These are phyloP conservation scores for Afroboletus lepidellus DNA, from an alignment of 1,284 basidiomycete species.

Conservation along the genomic window DNA sequence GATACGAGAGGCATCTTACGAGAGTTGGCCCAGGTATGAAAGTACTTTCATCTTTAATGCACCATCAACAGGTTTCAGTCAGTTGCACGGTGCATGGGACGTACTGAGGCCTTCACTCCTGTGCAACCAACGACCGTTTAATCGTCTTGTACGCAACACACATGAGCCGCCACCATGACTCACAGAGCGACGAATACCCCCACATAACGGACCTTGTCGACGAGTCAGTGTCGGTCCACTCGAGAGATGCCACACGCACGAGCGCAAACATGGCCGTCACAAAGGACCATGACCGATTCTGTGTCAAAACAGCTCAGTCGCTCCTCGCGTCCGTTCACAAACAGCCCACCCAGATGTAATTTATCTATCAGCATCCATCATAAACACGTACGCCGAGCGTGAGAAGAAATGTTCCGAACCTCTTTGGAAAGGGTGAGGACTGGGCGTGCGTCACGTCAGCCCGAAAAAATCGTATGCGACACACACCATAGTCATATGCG, in stretches of 20 bases:
- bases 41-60: neutral
- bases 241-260: neutral
- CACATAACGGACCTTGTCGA: neutral
- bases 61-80: neutral
- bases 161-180: neutral
- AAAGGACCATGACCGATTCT: neutral
- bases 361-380: neutral
- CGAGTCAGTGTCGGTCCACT: neutral
- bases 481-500: neutral
- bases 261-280: neutral
- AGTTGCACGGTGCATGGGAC: neutral
- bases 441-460: neutral
- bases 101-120: neutral
- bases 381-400: too few species aligned
- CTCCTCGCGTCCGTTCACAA: too few species aligned
- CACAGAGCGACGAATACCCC: neutral
- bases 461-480: too few species aligned
- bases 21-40: neutral
- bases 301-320: neutral
- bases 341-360: conserved; percentile 1
- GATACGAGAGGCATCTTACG: neutral
- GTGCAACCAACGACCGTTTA: neutral
- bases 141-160: neutral
- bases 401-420: neutral
- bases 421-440: neutral